Percentiles rank a stretch among this genome's conserved stretches.
phyloP scores from a whole-genome alignment of 2,329 filamentous ascomycete species.

The Fusarium luffae region DNA sequence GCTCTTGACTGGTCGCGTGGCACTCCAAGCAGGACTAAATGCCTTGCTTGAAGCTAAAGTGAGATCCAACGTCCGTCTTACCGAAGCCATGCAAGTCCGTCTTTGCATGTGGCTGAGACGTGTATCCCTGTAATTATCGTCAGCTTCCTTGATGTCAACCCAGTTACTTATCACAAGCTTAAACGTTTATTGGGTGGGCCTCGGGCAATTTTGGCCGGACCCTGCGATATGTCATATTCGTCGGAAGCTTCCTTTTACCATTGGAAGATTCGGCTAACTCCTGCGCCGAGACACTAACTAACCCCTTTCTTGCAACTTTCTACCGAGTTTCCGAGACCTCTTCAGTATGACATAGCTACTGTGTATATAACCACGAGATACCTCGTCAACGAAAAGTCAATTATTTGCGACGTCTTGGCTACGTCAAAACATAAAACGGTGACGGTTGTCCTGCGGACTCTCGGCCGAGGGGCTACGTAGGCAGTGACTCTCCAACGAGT shows the following conservation, averaged over 20 bases:
- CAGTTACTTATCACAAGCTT: background rate
- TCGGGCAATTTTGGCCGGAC: background rate
- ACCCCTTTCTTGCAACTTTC: background rate
- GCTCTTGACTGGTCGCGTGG: background rate
- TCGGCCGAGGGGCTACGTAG: background rate
- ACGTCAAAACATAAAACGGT: background rate
- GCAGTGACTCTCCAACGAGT: background rate
- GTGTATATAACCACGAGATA: rapidly evolving
- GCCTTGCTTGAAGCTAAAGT: background rate
- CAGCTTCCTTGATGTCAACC: background rate
- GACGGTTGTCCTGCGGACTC: background rate
- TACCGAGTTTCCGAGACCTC: background rate
- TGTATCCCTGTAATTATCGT: background rate
- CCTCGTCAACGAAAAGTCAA: background rate
- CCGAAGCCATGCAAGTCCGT: background rate
- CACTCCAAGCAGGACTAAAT: background rate
- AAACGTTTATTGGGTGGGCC: background rate
- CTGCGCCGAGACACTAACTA: background rate
- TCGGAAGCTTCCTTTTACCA: background rate
- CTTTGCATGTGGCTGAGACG: background rate
- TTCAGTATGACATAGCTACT: background rate
- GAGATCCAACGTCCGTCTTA: background rate
- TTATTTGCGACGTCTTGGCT: background rate
- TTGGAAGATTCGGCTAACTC: background rate
- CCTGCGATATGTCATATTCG: background rate